Percentiles rank a stretch among this genome's conserved stretches.
phyloP scores from a whole-genome alignment of 345 rosid species.

The Erodium maritimum region DNA sequence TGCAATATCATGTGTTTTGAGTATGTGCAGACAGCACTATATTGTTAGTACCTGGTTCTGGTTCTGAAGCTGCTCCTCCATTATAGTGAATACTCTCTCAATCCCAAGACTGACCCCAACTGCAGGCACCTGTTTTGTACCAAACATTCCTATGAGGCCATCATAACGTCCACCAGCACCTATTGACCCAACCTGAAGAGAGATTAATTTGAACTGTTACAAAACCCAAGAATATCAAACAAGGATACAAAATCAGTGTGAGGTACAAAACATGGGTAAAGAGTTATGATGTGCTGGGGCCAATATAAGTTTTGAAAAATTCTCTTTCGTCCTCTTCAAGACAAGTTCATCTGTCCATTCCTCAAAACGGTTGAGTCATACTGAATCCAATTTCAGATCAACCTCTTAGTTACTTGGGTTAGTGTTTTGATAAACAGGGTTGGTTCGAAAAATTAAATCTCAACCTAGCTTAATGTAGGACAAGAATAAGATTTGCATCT shows the following conservation, averaged over 20 bases:
- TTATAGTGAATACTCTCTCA: slow-evolving; percentile 74
- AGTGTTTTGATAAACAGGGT: no score
- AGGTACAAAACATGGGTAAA: no score
- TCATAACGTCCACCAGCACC: slow-evolving; percentile 96
- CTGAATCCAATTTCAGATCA: no score
- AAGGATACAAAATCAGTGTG: not conserved
- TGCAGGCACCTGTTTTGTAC: slow-evolving; percentile 79
- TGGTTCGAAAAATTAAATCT: no score
- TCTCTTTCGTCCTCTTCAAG: no score
- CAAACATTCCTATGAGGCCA: slow-evolving; percentile 82
- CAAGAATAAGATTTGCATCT: no score
- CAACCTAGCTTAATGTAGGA: no score
- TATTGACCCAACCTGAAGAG: slow-evolving; percentile 76
- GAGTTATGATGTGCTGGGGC: no score
- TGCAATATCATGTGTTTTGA: not conserved
- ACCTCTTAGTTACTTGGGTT: no score
- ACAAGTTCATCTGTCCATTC: no score
- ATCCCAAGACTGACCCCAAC: slow-evolving; percentile 94
- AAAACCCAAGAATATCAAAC: not conserved
- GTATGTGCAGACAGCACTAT: not conserved
- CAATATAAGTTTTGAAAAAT: no score
- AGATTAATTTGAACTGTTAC: slow-evolving; percentile 1
- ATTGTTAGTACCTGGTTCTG: slow-evolving; percentile 40
- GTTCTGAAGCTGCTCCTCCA: slow-evolving; percentile 67
- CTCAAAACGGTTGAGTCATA: no score